A percentile compares a stretch with the other conserved stretches of the same genome.
Evolutionary conservation across 441 rosid species (phyloP).

Genomic region (Breynia disticha): DNA sequence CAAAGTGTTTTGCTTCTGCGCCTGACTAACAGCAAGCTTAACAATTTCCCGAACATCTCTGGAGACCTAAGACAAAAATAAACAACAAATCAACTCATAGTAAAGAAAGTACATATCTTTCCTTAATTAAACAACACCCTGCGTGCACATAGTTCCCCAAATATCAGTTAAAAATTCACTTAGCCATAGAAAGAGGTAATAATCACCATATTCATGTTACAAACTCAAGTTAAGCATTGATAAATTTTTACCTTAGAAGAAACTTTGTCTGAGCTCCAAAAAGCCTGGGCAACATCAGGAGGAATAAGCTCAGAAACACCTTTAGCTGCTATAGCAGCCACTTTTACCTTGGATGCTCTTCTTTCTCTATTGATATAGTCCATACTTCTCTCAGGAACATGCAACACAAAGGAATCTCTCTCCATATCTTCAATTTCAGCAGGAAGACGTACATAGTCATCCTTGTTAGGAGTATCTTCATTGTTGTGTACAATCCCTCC

Average conservation of each 20-base stretch:
- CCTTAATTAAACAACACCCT: background rate
- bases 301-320: slow-evolving; percentile 91
- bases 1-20: slow-evolving; percentile 52
- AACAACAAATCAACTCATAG: slow-evolving; percentile 10
- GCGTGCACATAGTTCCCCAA: background rate
- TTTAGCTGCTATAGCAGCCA: slow-evolving; percentile 72
- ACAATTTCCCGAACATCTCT: slow-evolving; percentile 72
- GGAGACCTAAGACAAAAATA: slow-evolving; percentile 45
- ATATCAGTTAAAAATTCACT: background rate
- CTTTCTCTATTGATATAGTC: slow-evolving; percentile 36
- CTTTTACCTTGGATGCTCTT: slow-evolving; percentile 45
- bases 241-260: slow-evolving; percentile 58
- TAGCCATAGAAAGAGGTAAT: background rate
- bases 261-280: slow-evolving; percentile 63
- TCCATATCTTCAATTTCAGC: slow-evolving; percentile 57
- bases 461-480: slow-evolving; percentile 53
- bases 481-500: slow-evolving; percentile 83
- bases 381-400: slow-evolving; percentile 43
- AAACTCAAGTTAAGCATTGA: slow-evolving; percentile 3
- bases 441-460: slow-evolving; percentile 61
- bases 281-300: slow-evolving; percentile 73
- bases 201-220: slow-evolving; percentile 2
- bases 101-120: slow-evolving; percentile 3
- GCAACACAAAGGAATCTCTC: slow-evolving; percentile 71
- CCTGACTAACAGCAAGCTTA: slow-evolving; percentile 76